Evolutionary conservation across 805 yeast genomes (phyloP).

Genomic region (Sugiyamaella valdiviana): DNA sequence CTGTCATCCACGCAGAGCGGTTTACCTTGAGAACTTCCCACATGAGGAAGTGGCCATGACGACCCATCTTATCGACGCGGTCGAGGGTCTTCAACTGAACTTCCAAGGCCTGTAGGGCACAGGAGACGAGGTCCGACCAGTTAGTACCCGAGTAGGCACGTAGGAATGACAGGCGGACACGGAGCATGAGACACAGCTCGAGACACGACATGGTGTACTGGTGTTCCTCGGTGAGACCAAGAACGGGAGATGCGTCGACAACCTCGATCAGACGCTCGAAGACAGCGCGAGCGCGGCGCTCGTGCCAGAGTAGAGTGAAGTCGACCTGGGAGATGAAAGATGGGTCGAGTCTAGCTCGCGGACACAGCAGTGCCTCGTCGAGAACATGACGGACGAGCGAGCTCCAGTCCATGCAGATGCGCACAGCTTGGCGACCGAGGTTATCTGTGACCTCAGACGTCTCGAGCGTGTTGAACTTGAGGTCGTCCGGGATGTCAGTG

Average conservation of each 20-base stretch:
- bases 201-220: slow-evolving; percentile 2
- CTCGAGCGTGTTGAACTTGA: neutral
- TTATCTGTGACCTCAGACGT: neutral
- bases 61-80: slow-evolving; percentile 1
- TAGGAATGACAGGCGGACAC: slow-evolving; percentile 6
- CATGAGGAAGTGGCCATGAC: slow-evolving; percentile 1
- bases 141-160: neutral
- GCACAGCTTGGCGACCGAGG: slow-evolving; percentile 1
- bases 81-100: slow-evolving; percentile 6
- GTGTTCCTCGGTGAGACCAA: slow-evolving; percentile 6
- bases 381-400: slow-evolving; percentile 7
- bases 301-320: neutral
- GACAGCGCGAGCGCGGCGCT: neutral
- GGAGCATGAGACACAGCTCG: slow-evolving; percentile 1
- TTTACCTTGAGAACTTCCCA: slow-evolving; percentile 3
- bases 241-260: neutral
- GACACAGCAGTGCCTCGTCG: slow-evolving; percentile 12
- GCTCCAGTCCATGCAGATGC: slow-evolving; percentile 9
- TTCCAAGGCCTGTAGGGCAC: slow-evolving; percentile 8
- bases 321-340: slow-evolving; percentile 1
- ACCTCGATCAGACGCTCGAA: slow-evolving; percentile 2
- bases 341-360: neutral
- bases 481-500: slow-evolving; percentile 7
- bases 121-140: slow-evolving; percentile 2
- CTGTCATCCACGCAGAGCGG: slow-evolving; percentile 9